phyloP scores from a whole-genome alignment of 1,284 basidiomycete species.

The Lentinus polychrous region DNA sequence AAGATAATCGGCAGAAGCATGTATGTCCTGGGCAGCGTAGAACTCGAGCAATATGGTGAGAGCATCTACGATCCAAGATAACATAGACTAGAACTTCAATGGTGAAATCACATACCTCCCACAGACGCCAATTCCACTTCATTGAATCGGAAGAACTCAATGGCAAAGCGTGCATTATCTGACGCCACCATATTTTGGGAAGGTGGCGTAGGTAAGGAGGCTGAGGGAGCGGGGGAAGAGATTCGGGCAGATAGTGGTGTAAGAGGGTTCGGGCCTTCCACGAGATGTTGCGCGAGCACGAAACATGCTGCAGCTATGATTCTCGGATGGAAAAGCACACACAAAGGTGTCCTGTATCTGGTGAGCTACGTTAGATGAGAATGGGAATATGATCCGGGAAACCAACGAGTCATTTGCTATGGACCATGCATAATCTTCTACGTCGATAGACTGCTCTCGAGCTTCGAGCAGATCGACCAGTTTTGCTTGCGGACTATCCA shows the following conservation, averaged over 20 bases:
- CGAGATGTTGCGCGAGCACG: slow-evolving; percentile 61
- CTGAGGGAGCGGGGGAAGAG: slow-evolving; percentile 25
- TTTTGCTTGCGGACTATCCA: slow-evolving; percentile 76
- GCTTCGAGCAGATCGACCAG: slow-evolving; percentile 62
- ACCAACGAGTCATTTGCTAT: slow-evolving; percentile 78
- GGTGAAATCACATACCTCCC: slow-evolving; percentile 39
- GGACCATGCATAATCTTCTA: slow-evolving; percentile 76
- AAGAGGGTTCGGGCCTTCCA: slow-evolving; percentile 59
- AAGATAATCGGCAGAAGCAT: slow-evolving; percentile 43
- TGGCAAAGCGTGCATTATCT: slow-evolving; percentile 56
- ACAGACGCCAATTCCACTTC: slow-evolving; percentile 50
- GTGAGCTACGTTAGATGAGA: not conserved
- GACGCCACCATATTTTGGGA: slow-evolving; percentile 67
- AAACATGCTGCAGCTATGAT: slow-evolving; percentile 71
- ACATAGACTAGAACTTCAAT: not conserved
- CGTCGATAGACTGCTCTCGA: slow-evolving; percentile 35
- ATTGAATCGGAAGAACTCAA: slow-evolving; percentile 59
- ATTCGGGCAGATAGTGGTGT: slow-evolving; percentile 61
- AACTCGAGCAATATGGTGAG: slow-evolving; percentile 66
- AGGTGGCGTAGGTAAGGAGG: slow-evolving; percentile 42
- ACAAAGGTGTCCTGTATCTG: slow-evolving; percentile 73
- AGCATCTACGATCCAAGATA: slow-evolving; percentile 37
- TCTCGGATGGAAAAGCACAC: slow-evolving; percentile 57
- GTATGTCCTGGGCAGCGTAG: slow-evolving; percentile 55
- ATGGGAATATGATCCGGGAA: slow-evolving; percentile 3